Evolutionary conservation across 176 grass and related monocot genomes (phyloP).

Genomic region (Oryza australiensis): DNA sequence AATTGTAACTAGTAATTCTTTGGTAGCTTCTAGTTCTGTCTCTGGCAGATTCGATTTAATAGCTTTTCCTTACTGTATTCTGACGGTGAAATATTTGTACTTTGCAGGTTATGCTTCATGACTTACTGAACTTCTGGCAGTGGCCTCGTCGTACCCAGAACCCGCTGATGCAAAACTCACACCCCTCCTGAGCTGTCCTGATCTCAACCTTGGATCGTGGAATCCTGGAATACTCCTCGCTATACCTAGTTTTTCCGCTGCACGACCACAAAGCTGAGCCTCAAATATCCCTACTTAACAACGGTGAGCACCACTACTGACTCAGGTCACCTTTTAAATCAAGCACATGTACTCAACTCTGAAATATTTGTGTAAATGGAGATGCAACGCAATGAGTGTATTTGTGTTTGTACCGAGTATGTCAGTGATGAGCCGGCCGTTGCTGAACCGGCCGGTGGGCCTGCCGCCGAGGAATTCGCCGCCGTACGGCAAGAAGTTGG

Average conservation of each 20-base stretch:
- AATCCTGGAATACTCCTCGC: conserved; percentile 58
- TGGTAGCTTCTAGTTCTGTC: not conserved
- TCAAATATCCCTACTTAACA: not conserved
- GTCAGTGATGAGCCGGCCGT: conserved; percentile 58
- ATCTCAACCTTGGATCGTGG: conserved; percentile 42
- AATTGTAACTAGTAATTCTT: not conserved
- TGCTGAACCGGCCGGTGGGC: conserved; percentile 60
- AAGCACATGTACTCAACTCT: not conserved
- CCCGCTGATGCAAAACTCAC: conserved; percentile 72
- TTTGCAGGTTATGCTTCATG: conserved; percentile 19
- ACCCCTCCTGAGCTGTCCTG: conserved; percentile 38
- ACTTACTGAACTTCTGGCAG: conserved; percentile 51
- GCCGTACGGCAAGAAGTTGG: conserved; percentile 58
- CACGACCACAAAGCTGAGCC: not conserved
- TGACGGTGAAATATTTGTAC: not conserved
- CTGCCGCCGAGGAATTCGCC: conserved; percentile 28
- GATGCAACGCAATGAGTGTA: not conserved
- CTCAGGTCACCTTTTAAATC: not conserved
- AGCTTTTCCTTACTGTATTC: not conserved
- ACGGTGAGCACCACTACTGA: not conserved
- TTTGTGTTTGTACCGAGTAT: conserved; percentile 44
- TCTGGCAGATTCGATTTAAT: not conserved
- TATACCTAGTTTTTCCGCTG: conserved; percentile 64
- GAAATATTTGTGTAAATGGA: not conserved
- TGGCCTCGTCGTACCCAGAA: conserved; percentile 65